Evolutionary conservation across 768 basidiomycete species (phyloP).

Genomic region (Kwoniella mangroviensis): DNA sequence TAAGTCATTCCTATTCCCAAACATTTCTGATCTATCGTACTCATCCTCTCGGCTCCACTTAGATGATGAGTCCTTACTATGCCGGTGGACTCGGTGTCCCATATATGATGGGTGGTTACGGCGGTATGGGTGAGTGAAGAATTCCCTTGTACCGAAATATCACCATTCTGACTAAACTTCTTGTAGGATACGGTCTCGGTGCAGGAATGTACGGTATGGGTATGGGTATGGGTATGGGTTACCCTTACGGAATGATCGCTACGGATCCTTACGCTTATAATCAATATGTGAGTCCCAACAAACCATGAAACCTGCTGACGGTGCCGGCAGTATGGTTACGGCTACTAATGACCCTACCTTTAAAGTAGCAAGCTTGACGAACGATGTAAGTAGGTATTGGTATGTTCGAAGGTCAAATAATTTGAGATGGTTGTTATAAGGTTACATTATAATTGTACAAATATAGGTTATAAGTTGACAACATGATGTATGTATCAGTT

Average conservation of each 20-base stretch:
- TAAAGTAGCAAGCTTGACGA: neutral
- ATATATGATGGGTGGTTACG: constrained; percentile 46
- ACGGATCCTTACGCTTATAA: constrained; percentile 41
- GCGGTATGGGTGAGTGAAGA: constrained; percentile 39
- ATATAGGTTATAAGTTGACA: neutral
- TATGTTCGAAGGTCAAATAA: neutral
- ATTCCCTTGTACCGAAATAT: neutral
- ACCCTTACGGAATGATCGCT: constrained; percentile 44
- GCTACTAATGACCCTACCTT: constrained; percentile 15
- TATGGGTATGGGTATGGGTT: constrained; percentile 39
- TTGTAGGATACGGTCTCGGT: constrained; percentile 43
- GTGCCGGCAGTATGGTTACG: constrained; percentile 21
- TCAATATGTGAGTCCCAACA: constrained; percentile 10
- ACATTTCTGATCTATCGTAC: neutral
- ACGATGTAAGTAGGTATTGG: neutral
- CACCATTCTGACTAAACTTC: neutral
- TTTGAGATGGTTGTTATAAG: constrained; percentile 8
- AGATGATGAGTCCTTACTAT: constrained; percentile 48
- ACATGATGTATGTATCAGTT: constrained; percentile 1
- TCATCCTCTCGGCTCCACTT: constrained; percentile 3
- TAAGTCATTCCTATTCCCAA: neutral
- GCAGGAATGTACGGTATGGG: constrained; percentile 43
- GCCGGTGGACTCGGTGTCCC: constrained; percentile 51
- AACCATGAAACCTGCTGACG: neutral
- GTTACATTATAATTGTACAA: constrained; percentile 18